These are phyloP conservation scores for Saccharomycopsis guyanensis DNA, from an alignment of 805 yeast genomes.

Conservation along the genomic window DNA sequence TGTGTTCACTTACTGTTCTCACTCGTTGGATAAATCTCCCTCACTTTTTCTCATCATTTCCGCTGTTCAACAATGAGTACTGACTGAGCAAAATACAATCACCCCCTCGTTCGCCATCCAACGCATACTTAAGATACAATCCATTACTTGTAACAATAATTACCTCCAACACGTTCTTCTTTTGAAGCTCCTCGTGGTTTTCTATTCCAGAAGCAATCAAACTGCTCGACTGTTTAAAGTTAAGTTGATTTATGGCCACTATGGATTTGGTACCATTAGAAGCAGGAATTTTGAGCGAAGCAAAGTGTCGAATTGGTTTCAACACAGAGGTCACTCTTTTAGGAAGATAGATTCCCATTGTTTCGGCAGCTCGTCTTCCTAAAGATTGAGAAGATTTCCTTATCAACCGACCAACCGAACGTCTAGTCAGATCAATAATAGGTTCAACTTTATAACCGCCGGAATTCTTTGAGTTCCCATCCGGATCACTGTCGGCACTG, in stretches of 20 bases:
- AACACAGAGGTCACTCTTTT: constrained; percentile 70
- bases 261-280: constrained; percentile 38
- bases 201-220: constrained; percentile 23
- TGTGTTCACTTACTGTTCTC: too few relatives aligned
- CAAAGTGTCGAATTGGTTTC: constrained; percentile 89
- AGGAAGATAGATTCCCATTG: constrained; percentile 83
- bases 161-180: constrained; percentile 34
- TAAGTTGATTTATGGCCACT: constrained; percentile 34
- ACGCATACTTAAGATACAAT: constrained; percentile 66
- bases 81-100: constrained; percentile 79
- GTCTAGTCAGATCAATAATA: constrained; percentile 58
- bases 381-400: constrained; percentile 70
- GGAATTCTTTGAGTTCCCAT: neutral
- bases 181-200: constrained; percentile 25
- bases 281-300: constrained; percentile 68
- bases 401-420: constrained; percentile 67
- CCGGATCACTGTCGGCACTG: neutral
- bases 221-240: constrained; percentile 13
- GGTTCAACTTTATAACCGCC: constrained; percentile 39
- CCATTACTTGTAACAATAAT: constrained; percentile 80
- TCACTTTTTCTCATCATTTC: neutral
- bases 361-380: constrained; percentile 78
- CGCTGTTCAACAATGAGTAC: constrained; percentile 37
- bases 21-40: neutral
- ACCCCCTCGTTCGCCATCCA: constrained; percentile 87